A percentile compares a stretch with the other conserved stretches of the same genome.
phyloP scores from a whole-genome alignment of 1,284 basidiomycete species.

The Moesziomyces sp. region DNA sequence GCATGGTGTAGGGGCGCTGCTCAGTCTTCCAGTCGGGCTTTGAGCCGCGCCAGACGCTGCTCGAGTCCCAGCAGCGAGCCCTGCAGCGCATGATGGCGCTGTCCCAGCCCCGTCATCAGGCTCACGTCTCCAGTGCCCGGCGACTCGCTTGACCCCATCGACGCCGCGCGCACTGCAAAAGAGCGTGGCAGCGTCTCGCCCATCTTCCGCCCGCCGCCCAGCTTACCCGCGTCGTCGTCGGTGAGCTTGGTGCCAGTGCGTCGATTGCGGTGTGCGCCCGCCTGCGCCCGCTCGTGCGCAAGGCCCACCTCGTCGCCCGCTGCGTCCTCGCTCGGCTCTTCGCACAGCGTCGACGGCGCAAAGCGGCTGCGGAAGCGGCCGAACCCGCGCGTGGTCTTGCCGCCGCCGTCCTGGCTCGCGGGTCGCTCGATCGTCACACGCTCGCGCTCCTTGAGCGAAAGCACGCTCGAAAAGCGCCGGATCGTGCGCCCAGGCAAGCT shows the following conservation, averaged over 20 bases:
- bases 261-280: no score
- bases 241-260: not conserved
- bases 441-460: constrained; percentile 30
- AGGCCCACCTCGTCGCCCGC: not conserved
- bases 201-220: constrained; percentile 9
- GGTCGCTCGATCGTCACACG: constrained; percentile 25
- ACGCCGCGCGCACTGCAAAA: constrained; percentile 15
- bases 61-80: constrained; percentile 41
- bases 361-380: constrained; percentile 36
- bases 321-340: constrained; percentile 22
- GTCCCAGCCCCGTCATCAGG: constrained; percentile 43
- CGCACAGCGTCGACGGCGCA: constrained; percentile 22
- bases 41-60: constrained; percentile 31
- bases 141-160: constrained; percentile 6
- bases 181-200: constrained; percentile 26
- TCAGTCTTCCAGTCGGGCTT: constrained; percentile 38
- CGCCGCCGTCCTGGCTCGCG: constrained; percentile 19
- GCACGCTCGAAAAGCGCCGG: constrained; percentile 42
- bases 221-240: constrained; percentile 9
- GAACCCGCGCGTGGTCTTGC: constrained; percentile 22
- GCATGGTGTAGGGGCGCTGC: no score
- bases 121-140: constrained; percentile 31
- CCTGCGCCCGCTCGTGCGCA: no score
- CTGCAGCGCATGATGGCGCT: constrained; percentile 40
- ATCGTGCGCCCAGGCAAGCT: constrained; percentile 22